These are phyloP conservation scores for Tephrocybe sp. DNA, from an alignment of 768 basidiomycete species.

Conservation along the genomic window DNA sequence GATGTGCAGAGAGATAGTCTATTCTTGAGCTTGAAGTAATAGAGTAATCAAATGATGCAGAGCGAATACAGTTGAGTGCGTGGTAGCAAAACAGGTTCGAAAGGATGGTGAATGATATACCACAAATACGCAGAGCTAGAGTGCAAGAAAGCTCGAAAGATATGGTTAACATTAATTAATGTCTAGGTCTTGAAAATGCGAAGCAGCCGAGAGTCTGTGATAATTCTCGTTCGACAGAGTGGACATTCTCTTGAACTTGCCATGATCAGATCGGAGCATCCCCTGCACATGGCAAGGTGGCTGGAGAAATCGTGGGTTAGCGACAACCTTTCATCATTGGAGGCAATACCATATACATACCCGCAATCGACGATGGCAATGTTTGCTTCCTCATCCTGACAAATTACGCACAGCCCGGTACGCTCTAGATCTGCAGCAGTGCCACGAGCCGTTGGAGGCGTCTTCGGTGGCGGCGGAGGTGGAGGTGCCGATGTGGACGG, in stretches of 20 bases:
- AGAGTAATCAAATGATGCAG: no score
- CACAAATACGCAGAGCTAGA: not conserved
- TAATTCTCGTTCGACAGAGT: slow-evolving; percentile 83
- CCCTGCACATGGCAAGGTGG: slow-evolving; percentile 78
- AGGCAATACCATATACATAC: slow-evolving; percentile 29
- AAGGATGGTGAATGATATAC: no score
- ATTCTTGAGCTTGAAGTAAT: no score
- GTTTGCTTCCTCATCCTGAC: slow-evolving; percentile 92
- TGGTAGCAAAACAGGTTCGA: no score
- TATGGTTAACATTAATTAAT: not conserved
- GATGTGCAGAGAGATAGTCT: no score
- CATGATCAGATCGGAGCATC: slow-evolving; percentile 79
- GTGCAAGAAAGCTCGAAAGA: not conserved
- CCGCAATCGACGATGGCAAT: slow-evolving; percentile 95
- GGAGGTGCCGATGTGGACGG: slow-evolving; percentile 17
- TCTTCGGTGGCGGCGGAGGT: slow-evolving; percentile 22
- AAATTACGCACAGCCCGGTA: slow-evolving; percentile 84
- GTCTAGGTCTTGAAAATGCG: slow-evolving; percentile 63
- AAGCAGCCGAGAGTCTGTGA: slow-evolving; percentile 77
- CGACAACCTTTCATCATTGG: not conserved
- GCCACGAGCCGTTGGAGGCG: slow-evolving; percentile 31
- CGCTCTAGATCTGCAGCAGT: slow-evolving; percentile 50
- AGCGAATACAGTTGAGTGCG: no score
- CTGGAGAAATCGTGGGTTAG: slow-evolving; percentile 31
- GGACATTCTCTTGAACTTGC: slow-evolving; percentile 83